Conservation (phyloP, 2,329 filamentous ascomycete genomes). For the Alternaria infectoria region DNA sequence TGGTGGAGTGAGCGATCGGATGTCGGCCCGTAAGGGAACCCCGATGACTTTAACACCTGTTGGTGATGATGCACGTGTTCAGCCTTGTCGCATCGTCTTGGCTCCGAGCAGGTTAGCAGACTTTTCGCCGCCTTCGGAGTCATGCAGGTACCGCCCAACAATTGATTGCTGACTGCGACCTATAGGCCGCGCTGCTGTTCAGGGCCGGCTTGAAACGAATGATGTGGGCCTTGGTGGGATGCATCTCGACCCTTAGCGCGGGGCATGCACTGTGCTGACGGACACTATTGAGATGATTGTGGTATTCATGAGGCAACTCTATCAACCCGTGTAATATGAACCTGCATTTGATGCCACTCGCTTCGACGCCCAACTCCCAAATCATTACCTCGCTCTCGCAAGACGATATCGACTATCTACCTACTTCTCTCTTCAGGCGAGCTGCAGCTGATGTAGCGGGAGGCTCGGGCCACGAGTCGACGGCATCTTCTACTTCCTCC, state of each 20-base stretch:
- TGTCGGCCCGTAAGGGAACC: conserved; percentile 24
- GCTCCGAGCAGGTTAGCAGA: conserved; percentile 12
- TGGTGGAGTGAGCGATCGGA: conserved; percentile 22
- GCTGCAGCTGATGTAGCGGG: conserved; percentile 60
- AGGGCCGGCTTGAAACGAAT: conserved; percentile 6
- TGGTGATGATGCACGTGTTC: conserved; percentile 19
- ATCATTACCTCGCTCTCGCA: background rate
- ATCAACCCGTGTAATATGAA: background rate
- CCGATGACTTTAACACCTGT: conserved; percentile 10
- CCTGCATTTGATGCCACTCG: background rate
- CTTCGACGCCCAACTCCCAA: conserved; percentile 2
- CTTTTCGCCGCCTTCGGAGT: conserved; percentile 26
- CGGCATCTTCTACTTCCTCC: conserved; percentile 89
- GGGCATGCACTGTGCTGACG: conserved; percentile 2
- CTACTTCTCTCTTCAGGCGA: conserved; percentile 67
- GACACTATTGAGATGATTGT: background rate
- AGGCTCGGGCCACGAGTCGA: conserved; percentile 80
- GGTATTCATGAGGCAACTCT: background rate
- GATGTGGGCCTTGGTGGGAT: conserved; percentile 6
- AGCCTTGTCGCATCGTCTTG: conserved; percentile 19
- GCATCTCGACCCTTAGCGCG: conserved; percentile 2
- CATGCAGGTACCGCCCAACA: conserved; percentile 30
- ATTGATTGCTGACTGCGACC: conserved; percentile 4
- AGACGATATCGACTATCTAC: conserved; percentile 46
- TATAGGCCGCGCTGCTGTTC: background rate